Evolutionary conservation across 768 basidiomycete genomes (phyloP).

Genomic region (Steccherinum ochraceum): DNA sequence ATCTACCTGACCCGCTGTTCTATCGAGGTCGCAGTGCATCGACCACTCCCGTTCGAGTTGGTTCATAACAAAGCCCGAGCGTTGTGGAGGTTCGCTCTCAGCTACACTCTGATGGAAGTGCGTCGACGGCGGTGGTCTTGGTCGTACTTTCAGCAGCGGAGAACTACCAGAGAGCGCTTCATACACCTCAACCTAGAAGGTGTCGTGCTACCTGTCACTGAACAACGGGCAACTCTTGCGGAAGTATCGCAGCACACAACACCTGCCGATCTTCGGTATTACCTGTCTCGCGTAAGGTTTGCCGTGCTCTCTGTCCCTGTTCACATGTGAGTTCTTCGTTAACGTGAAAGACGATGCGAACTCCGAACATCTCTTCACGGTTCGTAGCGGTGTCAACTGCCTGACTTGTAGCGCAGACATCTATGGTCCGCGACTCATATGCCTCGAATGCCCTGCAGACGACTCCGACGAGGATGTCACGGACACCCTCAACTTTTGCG

Average conservation of each 20-base stretch:
- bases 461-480: neutral
- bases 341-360: too few relatives aligned
- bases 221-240: conserved; percentile 13
- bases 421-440: conserved; percentile 10
- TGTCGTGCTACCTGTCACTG: conserved; percentile 7
- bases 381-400: conserved; percentile 8
- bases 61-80: conserved; percentile 19
- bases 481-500: conserved; percentile 17
- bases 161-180: conserved; percentile 22
- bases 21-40: too few relatives aligned
- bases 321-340: too few relatives aligned
- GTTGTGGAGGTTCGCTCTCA: conserved; percentile 28
- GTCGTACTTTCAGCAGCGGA: conserved; percentile 25
- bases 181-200: conserved; percentile 21
- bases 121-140: conserved; percentile 23
- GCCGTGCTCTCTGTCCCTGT: neutral
- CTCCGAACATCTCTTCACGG: too few relatives aligned
- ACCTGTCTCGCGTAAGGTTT: neutral
- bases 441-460: conserved; percentile 11
- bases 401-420: conserved; percentile 10
- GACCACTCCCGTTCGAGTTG: too few relatives aligned
- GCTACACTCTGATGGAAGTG: conserved; percentile 16
- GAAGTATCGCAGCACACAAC: conserved; percentile 14
- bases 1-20: conserved; percentile 17
- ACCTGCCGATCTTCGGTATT: conserved; percentile 19